Evolutionary conservation across 2,329 filamentous ascomycete species (phyloP).

Genomic region (Metarhizium robertsii): DNA sequence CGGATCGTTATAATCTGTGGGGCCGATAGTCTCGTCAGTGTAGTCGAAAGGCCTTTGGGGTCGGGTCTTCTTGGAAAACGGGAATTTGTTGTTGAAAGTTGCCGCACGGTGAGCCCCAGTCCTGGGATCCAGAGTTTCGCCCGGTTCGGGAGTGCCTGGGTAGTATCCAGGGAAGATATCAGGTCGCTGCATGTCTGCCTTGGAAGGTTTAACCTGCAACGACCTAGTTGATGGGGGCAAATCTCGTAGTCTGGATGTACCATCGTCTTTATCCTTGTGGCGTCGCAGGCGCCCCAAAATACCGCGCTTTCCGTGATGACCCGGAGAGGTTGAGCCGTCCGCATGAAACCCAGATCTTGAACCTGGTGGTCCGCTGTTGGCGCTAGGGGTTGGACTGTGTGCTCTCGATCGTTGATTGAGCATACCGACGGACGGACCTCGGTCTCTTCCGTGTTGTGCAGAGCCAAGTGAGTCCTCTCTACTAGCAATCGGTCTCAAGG

Average conservation of each 20-base stretch:
- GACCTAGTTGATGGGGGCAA: constrained; percentile 45
- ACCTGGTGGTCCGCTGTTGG: constrained; percentile 47
- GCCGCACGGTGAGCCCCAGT: constrained; percentile 27
- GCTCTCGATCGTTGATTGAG: constrained; percentile 49
- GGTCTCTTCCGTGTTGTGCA: constrained; percentile 40
- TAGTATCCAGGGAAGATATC: constrained; percentile 25
- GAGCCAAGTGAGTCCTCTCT: constrained; percentile 55
- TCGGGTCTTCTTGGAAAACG: constrained; percentile 49
- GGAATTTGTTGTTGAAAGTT: constrained; percentile 54
- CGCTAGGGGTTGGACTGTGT: constrained; percentile 74
- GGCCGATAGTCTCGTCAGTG: constrained; percentile 49
- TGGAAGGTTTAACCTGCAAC: constrained; percentile 40
- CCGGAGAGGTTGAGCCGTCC: constrained; percentile 51
- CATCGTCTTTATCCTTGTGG: constrained; percentile 47
- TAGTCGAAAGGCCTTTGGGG: constrained; percentile 38
- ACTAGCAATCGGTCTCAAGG: constrained; percentile 62
- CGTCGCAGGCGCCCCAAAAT: constrained; percentile 41
- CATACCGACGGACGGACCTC: constrained; percentile 35
- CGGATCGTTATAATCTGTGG: constrained; percentile 48
- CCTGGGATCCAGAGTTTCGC: constrained; percentile 21
- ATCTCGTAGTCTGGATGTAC: constrained; percentile 33
- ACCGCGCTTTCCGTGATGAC: constrained; percentile 41
- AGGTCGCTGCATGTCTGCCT: constrained; percentile 32
- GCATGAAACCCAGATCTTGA: constrained; percentile 34
- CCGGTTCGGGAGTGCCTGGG: constrained; percentile 17